phyloP scores from a whole-genome alignment of 345 rosid genomes.

The Euphorbia tirucalli region DNA sequence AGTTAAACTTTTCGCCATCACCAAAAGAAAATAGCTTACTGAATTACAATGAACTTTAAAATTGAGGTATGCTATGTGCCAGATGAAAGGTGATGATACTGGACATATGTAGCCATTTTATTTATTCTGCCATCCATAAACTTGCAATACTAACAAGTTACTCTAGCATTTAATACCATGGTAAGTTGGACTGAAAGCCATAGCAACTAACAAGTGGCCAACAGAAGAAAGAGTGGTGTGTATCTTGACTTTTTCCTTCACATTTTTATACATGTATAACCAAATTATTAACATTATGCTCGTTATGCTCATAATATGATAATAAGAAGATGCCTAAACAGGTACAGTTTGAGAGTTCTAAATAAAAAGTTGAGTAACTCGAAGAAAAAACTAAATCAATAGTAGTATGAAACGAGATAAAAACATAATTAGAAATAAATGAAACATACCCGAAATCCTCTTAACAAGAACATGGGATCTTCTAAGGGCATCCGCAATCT shows the following conservation, averaged over 20 bases:
- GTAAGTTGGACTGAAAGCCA: not conserved
- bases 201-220: too few relatives aligned
- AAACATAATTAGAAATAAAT: not conserved
- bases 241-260: not conserved
- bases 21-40: not conserved
- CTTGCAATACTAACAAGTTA: not conserved
- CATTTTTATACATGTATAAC: not conserved
- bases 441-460: constrained; percentile 52
- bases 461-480: constrained; percentile 43
- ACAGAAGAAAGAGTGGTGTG: too few relatives aligned
- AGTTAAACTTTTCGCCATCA: not conserved
- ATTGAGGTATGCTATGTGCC: not conserved
- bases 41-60: not conserved
- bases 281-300: not conserved
- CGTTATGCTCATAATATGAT: not conserved
- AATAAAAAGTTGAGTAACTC: not conserved
- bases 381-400: not conserved
- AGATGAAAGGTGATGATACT: not conserved
- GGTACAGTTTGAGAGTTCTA: not conserved
- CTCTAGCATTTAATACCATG: not conserved
- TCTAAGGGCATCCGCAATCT: constrained; percentile 41
- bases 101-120: not conserved
- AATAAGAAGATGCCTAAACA: not conserved
- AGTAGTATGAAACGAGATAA: not conserved
- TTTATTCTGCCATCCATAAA: not conserved